Base-by-base conservation (phyloP, 371 early-diverging fungal species). In the Apophysomyces trapeziformis region DNA sequence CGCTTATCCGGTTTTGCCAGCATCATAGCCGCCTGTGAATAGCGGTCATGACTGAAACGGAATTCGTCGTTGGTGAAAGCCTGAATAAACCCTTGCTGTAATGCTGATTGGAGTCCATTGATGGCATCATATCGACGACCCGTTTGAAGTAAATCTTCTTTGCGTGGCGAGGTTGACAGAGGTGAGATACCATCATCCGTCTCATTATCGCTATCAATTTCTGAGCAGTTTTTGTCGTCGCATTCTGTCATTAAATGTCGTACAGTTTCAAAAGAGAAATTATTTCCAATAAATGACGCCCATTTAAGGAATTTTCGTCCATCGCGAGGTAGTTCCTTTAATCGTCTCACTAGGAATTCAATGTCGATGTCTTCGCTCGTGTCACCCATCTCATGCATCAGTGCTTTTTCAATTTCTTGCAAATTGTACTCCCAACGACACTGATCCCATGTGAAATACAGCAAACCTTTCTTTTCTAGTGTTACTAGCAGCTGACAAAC, bases 221-320 rank as follows among this genome's bases (percentile, higher is more conserved):
- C 72, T 7, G 69, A 46, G 16, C 61, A 43, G 9, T 70, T 60
- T 36, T 63, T 61, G 21, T 50, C 54, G 11, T 71, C 71, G 38
- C 72, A 72, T 43, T 73, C 77, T 38, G 67, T 70, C 75, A 83
- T 79, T 41, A 83, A 60, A 54, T 80, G 69, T 11, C 75, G 67
- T 6, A 83, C 78, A 1, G 75, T 75, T 56, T 83, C 78, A 38
- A 69, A 83, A 11, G 74, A 73, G 38, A 83, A 83, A 32, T 67
- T 76, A 64, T 78, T 78, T 43, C 83, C 83, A 50, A 83, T 72
- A 64, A 83, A 80, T 0, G 83, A 78, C 1, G 83, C 83, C 83
- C 83, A 83, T 70, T 78, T 78, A 37, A 83, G 38, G 60, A 83
- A 80, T n/a, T 68, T 71, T 38, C 75, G 73, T 12, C 83, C 80